A percentile compares a stretch with the other conserved stretches of the same genome.
Evolutionary conservation across 495 filamentous ascomycete species (phyloP).

Genomic region (Neurospora cerealis): DNA sequence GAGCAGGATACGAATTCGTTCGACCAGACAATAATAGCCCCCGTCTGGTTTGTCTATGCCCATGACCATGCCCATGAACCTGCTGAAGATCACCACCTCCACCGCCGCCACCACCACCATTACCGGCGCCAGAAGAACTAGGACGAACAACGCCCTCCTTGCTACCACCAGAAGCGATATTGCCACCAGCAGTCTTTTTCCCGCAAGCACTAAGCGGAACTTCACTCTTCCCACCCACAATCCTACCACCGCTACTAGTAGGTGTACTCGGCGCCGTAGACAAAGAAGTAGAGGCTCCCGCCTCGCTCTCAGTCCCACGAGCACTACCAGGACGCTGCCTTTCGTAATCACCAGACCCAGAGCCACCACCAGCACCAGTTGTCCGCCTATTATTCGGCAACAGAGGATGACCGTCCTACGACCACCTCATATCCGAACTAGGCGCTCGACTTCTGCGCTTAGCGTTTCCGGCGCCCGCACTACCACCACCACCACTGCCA

Average conservation of each 20-base stretch:
- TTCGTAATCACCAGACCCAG: neutral
- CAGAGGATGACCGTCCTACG: constrained; percentile 13
- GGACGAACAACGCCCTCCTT: neutral
- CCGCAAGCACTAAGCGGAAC: neutral
- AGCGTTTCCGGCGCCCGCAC: constrained; percentile 6
- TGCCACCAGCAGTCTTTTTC: neutral
- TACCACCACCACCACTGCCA: neutral
- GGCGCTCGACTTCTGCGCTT: constrained; percentile 16
- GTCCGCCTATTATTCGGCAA: neutral
- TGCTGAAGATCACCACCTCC: neutral
- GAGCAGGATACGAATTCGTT: neutral
- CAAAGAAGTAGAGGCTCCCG: neutral
- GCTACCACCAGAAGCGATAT: neutral
- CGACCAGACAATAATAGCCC: neutral
- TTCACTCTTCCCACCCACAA: neutral
- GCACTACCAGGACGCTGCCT: neutral
- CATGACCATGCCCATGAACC: neutral
- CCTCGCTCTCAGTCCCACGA: neutral
- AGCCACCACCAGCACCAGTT: neutral
- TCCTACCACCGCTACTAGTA: neutral
- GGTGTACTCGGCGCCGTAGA: neutral
- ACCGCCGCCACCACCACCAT: neutral
- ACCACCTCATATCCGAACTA: constrained; percentile 23
- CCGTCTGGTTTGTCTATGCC: neutral
- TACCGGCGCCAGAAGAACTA: neutral